Percentiles rank a stretch among this genome's conserved stretches.
phyloP scores from a whole-genome alignment of 83 land plant genomes.

The Picea engelmannii region DNA sequence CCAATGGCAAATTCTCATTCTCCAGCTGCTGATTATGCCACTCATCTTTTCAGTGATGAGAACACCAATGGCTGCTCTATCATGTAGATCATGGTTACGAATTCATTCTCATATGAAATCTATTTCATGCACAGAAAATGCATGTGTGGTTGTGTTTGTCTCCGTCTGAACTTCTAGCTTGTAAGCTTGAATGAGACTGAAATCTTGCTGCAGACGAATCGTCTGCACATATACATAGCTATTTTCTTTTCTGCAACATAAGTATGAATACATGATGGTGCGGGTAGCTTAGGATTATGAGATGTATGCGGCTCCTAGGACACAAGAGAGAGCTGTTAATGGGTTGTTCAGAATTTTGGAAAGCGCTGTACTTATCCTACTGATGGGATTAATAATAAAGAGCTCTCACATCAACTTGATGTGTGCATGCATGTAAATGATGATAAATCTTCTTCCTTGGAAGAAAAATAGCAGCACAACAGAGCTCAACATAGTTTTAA shows the following conservation, averaged over 20 bases:
- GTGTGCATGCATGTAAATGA: constrained; percentile 5
- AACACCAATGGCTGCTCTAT: constrained; percentile 53
- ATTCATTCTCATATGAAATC: neutral
- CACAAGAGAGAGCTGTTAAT: constrained; percentile 5
- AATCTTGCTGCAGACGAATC: neutral
- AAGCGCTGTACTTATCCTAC: neutral
- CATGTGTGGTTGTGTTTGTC: neutral
- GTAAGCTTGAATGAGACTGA: neutral
- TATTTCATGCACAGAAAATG: neutral
- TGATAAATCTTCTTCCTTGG: neutral
- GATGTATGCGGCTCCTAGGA: constrained; percentile 3
- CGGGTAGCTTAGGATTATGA: neutral
- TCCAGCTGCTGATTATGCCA: constrained; percentile 14
- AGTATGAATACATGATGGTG: neutral
- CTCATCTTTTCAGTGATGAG: constrained; percentile 57
- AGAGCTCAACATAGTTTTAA: neutral
- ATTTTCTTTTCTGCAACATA: neutral
- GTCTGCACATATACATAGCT: neutral
- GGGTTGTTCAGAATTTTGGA: constrained; percentile 5
- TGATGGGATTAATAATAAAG: neutral
- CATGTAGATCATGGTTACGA: constrained; percentile 29
- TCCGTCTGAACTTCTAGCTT: neutral
- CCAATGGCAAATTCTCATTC: neutral
- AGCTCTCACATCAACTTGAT: constrained; percentile 3
- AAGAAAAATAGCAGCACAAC: constrained; percentile 1